These are phyloP conservation scores for Pachysolen tannophilus DNA, from an alignment of 805 yeast genomes.

Conservation along the genomic window DNA sequence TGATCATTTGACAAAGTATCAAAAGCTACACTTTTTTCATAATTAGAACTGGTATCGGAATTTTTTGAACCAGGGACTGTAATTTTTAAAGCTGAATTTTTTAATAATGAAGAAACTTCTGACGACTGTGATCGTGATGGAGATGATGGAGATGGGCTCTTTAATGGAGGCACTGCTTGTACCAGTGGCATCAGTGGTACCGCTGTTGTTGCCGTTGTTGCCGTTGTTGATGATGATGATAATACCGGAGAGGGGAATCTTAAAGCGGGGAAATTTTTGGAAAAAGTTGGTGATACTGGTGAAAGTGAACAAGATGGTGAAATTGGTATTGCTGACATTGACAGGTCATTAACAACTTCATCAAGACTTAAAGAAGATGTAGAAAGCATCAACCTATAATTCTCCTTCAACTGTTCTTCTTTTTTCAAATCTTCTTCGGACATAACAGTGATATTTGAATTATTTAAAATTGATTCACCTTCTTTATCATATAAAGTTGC, in stretches of 20 bases:
- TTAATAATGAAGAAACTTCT: too few species aligned
- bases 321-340: not conserved
- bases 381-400: slow-evolving; percentile 5
- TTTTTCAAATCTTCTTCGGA: not conserved
- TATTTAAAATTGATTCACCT: not conserved
- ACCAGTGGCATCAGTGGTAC: too few species aligned
- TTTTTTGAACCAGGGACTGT: too few species aligned
- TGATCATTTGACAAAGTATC: slow-evolving; percentile 33
- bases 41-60: slow-evolving; percentile 3
- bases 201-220: slow-evolving; percentile 4
- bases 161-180: slow-evolving; percentile 5
- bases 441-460: not conserved
- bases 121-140: too few species aligned
- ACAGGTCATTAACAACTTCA: not conserved
- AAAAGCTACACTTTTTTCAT: slow-evolving; percentile 27
- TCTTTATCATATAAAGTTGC: slow-evolving; percentile 6
- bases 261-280: not conserved
- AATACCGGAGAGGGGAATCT: not conserved
- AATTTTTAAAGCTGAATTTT: too few species aligned
- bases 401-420: not conserved
- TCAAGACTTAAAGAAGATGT: slow-evolving; percentile 1
- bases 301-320: not conserved
- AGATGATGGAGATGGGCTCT: not conserved
- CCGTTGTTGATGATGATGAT: not conserved
- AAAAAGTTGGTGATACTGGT: not conserved